Conservation (phyloP, 306 rosid genomes). For the Vachellia pachyceras region DNA sequence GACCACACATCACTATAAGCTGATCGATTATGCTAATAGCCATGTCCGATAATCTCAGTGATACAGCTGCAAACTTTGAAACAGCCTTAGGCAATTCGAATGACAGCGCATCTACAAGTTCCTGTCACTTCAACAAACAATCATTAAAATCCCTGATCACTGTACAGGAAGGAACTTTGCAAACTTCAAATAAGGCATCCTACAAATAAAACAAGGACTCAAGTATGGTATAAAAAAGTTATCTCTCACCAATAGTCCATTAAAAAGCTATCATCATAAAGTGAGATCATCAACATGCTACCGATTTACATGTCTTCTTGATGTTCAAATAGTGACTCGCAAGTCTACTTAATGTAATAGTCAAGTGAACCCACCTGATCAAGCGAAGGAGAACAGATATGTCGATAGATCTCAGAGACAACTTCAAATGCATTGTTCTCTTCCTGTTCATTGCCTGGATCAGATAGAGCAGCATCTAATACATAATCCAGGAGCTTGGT, state of each 20-base stretch:
- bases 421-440: slow-evolving; percentile 53
- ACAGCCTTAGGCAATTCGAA: slow-evolving; percentile 80
- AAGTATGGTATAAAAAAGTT: neutral
- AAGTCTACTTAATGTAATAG: neutral
- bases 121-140: slow-evolving; percentile 52
- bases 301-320: neutral
- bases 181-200: slow-evolving; percentile 30
- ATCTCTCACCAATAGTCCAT: slow-evolving; percentile 10
- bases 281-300: neutral
- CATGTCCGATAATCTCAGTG: slow-evolving; percentile 62
- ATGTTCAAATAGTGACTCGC: neutral
- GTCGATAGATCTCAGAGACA: slow-evolving; percentile 56
- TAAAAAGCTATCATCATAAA: slow-evolving; percentile 3
- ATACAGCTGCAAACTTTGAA: slow-evolving; percentile 64
- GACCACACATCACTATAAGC: slow-evolving; percentile 63
- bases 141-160: slow-evolving; percentile 6
- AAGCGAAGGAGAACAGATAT: slow-evolving; percentile 60
- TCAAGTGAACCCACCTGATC: slow-evolving; percentile 57
- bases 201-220: neutral
- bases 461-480: slow-evolving; percentile 54
- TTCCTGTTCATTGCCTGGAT: slow-evolving; percentile 52
- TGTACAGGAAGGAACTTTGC: neutral
- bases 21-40: slow-evolving; percentile 65
- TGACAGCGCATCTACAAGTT: slow-evolving; percentile 64
- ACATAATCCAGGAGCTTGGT: slow-evolving; percentile 58